A percentile compares a stretch with the other conserved stretches of the same genome.
These are phyloP conservation scores for Agrocybe praecox DNA, from an alignment of 768 basidiomycete genomes.

Conservation along the genomic window DNA sequence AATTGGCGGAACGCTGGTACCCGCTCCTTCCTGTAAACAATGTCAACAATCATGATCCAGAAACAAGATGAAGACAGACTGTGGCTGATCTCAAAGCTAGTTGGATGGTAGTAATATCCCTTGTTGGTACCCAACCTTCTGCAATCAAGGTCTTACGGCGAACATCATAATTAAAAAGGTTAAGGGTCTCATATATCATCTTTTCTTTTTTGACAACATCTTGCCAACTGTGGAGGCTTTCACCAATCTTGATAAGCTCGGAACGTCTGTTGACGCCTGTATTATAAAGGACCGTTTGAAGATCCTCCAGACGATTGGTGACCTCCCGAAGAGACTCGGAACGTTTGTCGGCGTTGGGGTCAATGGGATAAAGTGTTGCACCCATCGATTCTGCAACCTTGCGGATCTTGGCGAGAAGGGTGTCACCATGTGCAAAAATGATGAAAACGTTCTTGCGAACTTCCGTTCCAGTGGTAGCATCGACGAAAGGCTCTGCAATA, in stretches of 20 bases:
- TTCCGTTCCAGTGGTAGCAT: slow-evolving; percentile 80
- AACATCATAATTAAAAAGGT: slow-evolving; percentile 93
- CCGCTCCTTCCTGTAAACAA: slow-evolving; percentile 76
- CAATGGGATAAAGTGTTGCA: slow-evolving; percentile 94
- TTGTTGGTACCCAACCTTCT: slow-evolving; percentile 96
- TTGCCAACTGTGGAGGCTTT: slow-evolving; percentile 86
- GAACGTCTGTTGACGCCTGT: slow-evolving; percentile 81
- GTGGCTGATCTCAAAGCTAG: slow-evolving; percentile 87
- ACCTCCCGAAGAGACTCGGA: slow-evolving; percentile 90
- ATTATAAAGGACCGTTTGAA: slow-evolving; percentile 87
- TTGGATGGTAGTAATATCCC: slow-evolving; percentile 89
- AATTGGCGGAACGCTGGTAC: slow-evolving; percentile 90
- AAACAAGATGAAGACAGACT: slow-evolving; percentile 39
- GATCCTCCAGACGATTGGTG: slow-evolving; percentile 84
- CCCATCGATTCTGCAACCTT: slow-evolving; percentile 99
- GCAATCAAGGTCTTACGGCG: slow-evolving; percentile 93
- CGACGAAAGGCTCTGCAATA: slow-evolving; percentile 90
- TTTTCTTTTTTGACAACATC: slow-evolving; percentile 96
- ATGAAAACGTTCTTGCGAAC: slow-evolving; percentile 99
- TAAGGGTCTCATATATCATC: slow-evolving; percentile 93
- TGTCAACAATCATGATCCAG: background rate
- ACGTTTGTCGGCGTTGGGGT: slow-evolving; percentile 92
- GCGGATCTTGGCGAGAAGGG: slow-evolving; percentile 92
- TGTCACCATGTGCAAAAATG: slow-evolving; percentile 96
- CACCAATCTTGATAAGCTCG: slow-evolving; percentile 84